These are phyloP conservation scores for Carex pumila DNA, from an alignment of 176 grass and related monocot species.

Conservation along the genomic window DNA sequence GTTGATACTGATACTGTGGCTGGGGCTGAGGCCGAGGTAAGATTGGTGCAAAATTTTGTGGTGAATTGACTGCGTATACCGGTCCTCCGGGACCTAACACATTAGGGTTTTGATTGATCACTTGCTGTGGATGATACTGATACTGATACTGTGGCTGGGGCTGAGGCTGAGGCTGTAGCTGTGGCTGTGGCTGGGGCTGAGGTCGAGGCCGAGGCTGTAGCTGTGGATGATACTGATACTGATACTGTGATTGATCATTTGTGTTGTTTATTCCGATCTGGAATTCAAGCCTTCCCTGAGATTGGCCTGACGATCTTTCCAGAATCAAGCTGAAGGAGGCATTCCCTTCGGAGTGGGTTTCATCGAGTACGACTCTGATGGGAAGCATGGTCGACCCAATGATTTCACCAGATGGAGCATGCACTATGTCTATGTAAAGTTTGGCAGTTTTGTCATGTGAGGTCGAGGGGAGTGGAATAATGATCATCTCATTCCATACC, in stretches of 20 bases:
- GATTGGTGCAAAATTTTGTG: too few species aligned
- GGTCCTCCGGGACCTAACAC: neutral
- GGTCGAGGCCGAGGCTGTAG: neutral
- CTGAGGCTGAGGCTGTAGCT: neutral
- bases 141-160: neutral
- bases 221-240: too few species aligned
- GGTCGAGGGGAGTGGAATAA: too few species aligned
- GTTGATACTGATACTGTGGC: neutral
- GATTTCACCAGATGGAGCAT: too few species aligned
- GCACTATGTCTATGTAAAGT: too few species aligned
- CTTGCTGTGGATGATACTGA: neutral
- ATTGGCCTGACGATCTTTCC: constrained; percentile 37
- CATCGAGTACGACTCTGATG: constrained; percentile 48
- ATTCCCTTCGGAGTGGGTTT: constrained; percentile 25
- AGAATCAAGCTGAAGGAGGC: constrained; percentile 30
- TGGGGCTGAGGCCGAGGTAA: too few species aligned
- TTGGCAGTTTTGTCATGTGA: too few species aligned
- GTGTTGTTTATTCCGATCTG: neutral
- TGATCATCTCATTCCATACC: too few species aligned
- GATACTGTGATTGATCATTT: too few species aligned
- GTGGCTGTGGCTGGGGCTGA: neutral
- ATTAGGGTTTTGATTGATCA: neutral
- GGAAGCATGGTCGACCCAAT: constrained; percentile 44
- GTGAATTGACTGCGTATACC: neutral
- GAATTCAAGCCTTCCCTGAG: neutral